phyloP scores from a whole-genome alignment of 805 yeast genomes.

The Metschnikowia lochheadii region DNA sequence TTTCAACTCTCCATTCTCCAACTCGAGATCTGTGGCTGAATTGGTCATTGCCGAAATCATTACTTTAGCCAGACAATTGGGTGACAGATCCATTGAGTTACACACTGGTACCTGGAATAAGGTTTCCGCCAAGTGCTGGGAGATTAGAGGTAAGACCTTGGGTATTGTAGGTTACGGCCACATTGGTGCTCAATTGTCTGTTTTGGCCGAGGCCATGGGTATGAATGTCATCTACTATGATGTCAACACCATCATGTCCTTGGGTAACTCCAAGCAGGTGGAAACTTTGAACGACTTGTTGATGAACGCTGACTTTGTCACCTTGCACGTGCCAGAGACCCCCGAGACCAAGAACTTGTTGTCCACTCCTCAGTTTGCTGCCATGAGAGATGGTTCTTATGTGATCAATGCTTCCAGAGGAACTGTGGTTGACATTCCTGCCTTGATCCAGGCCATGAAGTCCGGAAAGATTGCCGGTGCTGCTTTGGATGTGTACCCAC shows the following conservation, averaged over 20 bases:
- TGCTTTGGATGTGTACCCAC: conserved; percentile 93
- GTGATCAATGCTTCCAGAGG: conserved; percentile 96
- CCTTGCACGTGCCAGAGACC: conserved; percentile 93
- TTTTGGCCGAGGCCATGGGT: conserved; percentile 96
- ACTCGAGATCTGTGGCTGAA: conserved; percentile 98
- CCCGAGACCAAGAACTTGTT: conserved; percentile 88
- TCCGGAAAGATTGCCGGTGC: conserved; percentile 95
- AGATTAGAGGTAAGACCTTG: conserved; percentile 95
- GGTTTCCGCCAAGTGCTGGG: conserved; percentile 95
- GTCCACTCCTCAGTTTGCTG: conserved; percentile 85
- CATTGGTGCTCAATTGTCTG: conserved; percentile 95
- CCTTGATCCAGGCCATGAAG: conserved; percentile 86
- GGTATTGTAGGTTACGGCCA: conserved; percentile 98
- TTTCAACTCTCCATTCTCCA: conserved; percentile 97
- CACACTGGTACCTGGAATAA: conserved; percentile 98
- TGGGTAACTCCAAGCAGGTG: conserved; percentile 96
- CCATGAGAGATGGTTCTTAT: conserved; percentile 95
- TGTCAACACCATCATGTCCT: conserved; percentile 85
- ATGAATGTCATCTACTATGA: conserved; percentile 95
- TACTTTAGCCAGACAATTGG: conserved; percentile 90
- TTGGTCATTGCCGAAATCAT: conserved; percentile 93
- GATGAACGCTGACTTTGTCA: conserved; percentile 77
- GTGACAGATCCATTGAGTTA: conserved; percentile 93
- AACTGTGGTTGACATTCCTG: conserved; percentile 94
- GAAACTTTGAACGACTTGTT: conserved; percentile 78